Evolutionary conservation across 768 basidiomycete species (phyloP), one percentile per base, ranked within the genome.

Genomic region (Brasilioporus rufonigricans): DNA sequence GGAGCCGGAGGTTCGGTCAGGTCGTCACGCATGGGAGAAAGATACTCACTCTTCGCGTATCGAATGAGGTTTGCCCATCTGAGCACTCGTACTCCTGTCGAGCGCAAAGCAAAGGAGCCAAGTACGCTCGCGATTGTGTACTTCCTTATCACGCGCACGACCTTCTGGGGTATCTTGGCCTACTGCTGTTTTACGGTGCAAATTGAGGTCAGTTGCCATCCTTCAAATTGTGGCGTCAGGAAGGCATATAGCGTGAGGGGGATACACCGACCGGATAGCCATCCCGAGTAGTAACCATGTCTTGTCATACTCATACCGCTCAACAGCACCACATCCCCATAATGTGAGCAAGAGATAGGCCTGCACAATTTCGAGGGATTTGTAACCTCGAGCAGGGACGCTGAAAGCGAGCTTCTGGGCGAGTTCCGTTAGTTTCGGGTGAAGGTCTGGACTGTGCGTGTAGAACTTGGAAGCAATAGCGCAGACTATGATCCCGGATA

Each of bases 11-110:
- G 9, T 23, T 50, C 3, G 1, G n/a, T 46, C 31, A 54, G 24
- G 21, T 35, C 14, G 32, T 19, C 24, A 33, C 44, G 44, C 11
- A 14, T 27, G 19, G 44, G n/a, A 39, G 46, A 9, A 46, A 7
- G 19, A 35, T 26, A 80, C 91, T 62, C 67, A 93, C 91, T 99
- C 96, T 73, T 98, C 96, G 67, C 88, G 86, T 61, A 98, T 87
- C 3, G 87, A 85, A 66, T 91, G 85, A 4, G 96, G 96, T 73
- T 97, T 98, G 41, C 95, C 95, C 93, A 98, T 93, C 73, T 96
- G 94, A 1, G 95, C 91, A 61, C 93, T 91, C 55, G 89, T 80
- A 62, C 93, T 96, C 57, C 93, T 80, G 68, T 98, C 95, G 32
- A 97, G 78, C 53, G 81, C 81, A 69, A 86, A 94, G 64, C 91